Percentiles rank a stretch among this genome's conserved stretches.
Evolutionary conservation across 441 rosid genomes (phyloP).

Genomic region (Arabidopsis hybrid): DNA sequence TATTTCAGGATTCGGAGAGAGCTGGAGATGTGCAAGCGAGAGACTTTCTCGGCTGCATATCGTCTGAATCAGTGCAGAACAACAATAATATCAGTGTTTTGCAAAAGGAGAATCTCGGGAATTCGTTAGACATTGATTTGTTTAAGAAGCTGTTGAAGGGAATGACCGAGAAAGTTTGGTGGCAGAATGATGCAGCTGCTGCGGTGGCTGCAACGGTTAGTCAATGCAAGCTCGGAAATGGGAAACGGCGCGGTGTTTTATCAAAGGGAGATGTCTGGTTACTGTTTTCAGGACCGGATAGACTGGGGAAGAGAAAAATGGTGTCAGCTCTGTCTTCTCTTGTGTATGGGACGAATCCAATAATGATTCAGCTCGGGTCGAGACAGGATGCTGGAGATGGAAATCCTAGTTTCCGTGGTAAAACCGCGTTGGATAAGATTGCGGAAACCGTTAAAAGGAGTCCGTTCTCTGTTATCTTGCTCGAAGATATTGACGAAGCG

Average conservation of each 20-base stretch:
- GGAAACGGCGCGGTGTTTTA: slow-evolving; percentile 59
- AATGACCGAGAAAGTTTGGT: slow-evolving; percentile 81
- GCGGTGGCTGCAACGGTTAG: slow-evolving; percentile 78
- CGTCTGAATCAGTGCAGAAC: slow-evolving; percentile 63
- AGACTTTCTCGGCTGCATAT: slow-evolving; percentile 73
- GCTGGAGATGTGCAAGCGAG: slow-evolving; percentile 48
- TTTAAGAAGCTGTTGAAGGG: slow-evolving; percentile 85
- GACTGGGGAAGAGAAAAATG: slow-evolving; percentile 90
- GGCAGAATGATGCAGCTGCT: slow-evolving; percentile 93
- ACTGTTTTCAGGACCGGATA: slow-evolving; percentile 81
- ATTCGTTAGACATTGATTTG: slow-evolving; percentile 64
- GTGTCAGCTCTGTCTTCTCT: slow-evolving; percentile 79
- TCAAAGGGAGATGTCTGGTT: slow-evolving; percentile 89
- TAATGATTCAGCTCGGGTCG: slow-evolving; percentile 65
- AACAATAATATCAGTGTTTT: slow-evolving; percentile 50
- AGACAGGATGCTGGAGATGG: slow-evolving; percentile 57
- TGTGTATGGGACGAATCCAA: slow-evolving; percentile 59
- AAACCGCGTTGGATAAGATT: slow-evolving; percentile 83
- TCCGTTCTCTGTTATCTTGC: slow-evolving; percentile 83
- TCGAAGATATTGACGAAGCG: slow-evolving; percentile 90
- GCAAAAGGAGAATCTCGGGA: slow-evolving; percentile 50
- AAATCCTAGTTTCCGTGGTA: slow-evolving; percentile 70
- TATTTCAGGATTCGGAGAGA: slow-evolving; percentile 48
- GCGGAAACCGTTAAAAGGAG: slow-evolving; percentile 85
- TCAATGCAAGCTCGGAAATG: slow-evolving; percentile 73